phyloP scores from a whole-genome alignment of 805 yeast genomes.

The Starmerella cellae region DNA sequence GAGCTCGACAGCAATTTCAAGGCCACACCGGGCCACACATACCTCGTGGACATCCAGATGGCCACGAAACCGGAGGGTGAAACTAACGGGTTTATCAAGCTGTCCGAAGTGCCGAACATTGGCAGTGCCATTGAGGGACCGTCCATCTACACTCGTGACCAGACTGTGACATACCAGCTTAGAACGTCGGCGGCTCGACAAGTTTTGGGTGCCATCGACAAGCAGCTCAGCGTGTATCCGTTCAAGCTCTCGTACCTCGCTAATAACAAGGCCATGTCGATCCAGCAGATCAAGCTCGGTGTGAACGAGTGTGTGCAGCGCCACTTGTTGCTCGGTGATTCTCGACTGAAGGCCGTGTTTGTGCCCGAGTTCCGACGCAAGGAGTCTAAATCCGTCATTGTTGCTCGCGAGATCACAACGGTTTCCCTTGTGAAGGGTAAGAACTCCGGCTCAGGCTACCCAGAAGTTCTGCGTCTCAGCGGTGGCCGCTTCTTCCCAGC shows the following conservation, averaged over 20 bases:
- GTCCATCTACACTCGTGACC: constrained; percentile 72
- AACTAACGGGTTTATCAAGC: constrained; percentile 22
- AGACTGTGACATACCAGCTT: constrained; percentile 64
- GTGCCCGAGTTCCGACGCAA: constrained; percentile 43
- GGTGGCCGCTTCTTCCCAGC: constrained; percentile 60
- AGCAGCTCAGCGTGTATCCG: constrained; percentile 76
- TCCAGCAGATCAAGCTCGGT: constrained; percentile 57
- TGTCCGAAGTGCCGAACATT: constrained; percentile 23
- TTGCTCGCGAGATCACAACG: constrained; percentile 70
- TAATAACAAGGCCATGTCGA: constrained; percentile 35
- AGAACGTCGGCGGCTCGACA: constrained; percentile 63
- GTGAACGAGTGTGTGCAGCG: constrained; percentile 67
- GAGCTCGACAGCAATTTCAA: constrained; percentile 43
- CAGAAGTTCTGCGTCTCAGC: constrained; percentile 60
- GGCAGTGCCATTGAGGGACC: constrained; percentile 24
- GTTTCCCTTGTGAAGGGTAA: constrained; percentile 41
- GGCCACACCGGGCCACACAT: constrained; percentile 72
- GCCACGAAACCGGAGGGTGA: constrained; percentile 38
- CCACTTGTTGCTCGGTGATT: constrained; percentile 60
- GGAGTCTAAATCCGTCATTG: constrained; percentile 43
- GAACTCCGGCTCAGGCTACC: constrained; percentile 29
- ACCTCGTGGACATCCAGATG: constrained; percentile 70
- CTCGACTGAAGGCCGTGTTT: constrained; percentile 59
- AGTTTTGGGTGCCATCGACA: constrained; percentile 49
- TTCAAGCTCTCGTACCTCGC: constrained; percentile 58